Base-by-base conservation (phyloP, 78 protist species). In the Tieghemostelium lacteum region DNA sequence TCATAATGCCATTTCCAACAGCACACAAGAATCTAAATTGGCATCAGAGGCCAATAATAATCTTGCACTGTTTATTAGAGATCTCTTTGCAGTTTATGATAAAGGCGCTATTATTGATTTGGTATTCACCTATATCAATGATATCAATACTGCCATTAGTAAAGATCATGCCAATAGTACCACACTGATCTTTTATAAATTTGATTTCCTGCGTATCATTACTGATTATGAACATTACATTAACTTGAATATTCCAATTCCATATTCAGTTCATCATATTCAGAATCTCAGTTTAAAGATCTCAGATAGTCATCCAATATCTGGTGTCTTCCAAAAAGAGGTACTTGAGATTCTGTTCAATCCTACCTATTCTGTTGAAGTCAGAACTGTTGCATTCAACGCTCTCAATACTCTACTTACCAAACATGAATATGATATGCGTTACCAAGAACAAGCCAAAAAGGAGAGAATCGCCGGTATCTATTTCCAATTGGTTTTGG, bases 181-280 rank as follows among this genome's bases (percentile, higher is more conserved):
- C 0, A 69, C 91, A 28, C 42, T 83, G 40, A 26, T 69, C 16
- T 83, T 67, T 73, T 83, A 57, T 42, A 83, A 83, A 31, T 83
- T 83, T 10, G 78, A 83, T 70, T 83, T 83, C 50, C 45, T 83
- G 12, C 66, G 65, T 42, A 33, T 83, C 16, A 28, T 83, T 5
- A 55, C 55, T n/a, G 91, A 83, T 28, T 83, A 69, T 58, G 91
- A 83, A 45, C 91, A 83, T 57, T 83, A 83, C 67, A n/a, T 83
- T 14, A 83, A 83, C 12, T 3, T 83, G 12, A 83, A 83, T 42
- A 55, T 83, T 10, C 91, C 91, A 22, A 58, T 50, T 0, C 24
- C 26, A 3, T 42, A 52, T 8, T 28, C 71, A 1, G 42, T 83
- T 12, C 24, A 28, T 10, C 63, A 50, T 40, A 83, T 83, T 16